A percentile compares a stretch with the other conserved stretches of the same genome.
These are phyloP conservation scores for Rosa chinensis DNA, from an alignment of 306 rosid species.

Conservation along the genomic window DNA sequence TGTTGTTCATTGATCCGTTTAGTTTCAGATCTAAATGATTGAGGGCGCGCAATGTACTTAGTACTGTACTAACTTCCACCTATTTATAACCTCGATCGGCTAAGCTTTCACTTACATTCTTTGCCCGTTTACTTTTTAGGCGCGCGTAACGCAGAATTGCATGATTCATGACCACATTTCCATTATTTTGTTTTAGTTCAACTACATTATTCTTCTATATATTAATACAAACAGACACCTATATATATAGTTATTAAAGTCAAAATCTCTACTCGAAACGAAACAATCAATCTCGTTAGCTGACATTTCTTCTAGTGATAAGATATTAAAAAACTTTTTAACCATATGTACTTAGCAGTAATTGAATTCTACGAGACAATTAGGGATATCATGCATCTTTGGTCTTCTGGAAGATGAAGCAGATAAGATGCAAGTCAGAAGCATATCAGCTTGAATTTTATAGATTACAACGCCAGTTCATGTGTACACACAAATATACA, in stretches of 20 bases:
- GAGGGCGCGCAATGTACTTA: not conserved
- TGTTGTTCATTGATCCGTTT: not conserved
- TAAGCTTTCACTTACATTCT: not conserved
- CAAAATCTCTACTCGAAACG: not conserved
- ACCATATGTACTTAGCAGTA: not conserved
- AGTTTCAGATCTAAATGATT: not conserved
- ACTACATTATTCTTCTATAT: not conserved
- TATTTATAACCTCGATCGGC: not conserved
- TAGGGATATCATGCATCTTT: no score
- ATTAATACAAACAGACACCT: no score
- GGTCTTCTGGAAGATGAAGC: no score
- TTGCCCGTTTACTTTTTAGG: constrained; percentile 1
- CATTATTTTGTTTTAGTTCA: not conserved
- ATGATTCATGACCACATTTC: not conserved
- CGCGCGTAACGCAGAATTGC: not conserved
- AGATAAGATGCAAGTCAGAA: no score
- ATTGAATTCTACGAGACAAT: no score
- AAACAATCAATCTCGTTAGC: not conserved
- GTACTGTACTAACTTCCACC: not conserved
- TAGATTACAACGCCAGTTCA: no score
- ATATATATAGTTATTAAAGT: not conserved
- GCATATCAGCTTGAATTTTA: no score
- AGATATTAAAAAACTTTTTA: not conserved
- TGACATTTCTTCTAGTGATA: not conserved
- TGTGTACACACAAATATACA: no score